Evolutionary conservation across 2,329 filamentous ascomycete genomes (phyloP).

Genomic region (Fusarium brevicatenulatum): DNA sequence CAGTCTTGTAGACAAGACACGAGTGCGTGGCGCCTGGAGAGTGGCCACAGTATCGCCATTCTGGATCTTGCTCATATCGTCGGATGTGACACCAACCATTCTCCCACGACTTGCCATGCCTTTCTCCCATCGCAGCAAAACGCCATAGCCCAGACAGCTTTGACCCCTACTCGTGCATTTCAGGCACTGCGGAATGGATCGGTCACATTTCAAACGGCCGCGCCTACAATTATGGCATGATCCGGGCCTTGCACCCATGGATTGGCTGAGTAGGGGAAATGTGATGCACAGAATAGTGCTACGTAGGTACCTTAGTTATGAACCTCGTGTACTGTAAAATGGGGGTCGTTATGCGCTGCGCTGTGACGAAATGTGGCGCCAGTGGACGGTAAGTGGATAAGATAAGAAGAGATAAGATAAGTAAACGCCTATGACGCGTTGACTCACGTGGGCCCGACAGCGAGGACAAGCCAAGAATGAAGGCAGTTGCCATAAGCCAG

Average conservation of each 20-base stretch:
- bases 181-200: neutral
- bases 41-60: rapidly evolving
- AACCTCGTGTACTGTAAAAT: neutral
- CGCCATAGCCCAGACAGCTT: neutral
- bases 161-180: neutral
- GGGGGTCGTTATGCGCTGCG: neutral
- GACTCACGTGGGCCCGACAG: neutral
- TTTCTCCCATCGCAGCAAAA: neutral
- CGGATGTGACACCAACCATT: neutral
- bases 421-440: neutral
- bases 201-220: neutral
- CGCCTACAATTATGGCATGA: neutral
- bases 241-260: neutral
- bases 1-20: rapidly evolving
- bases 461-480: neutral
- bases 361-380: neutral
- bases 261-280: rapidly evolving
- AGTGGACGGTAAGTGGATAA: neutral
- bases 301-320: too few species aligned
- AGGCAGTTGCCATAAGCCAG: neutral
- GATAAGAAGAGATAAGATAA: neutral
- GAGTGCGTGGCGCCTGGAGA: rapidly evolving
- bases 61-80: neutral
- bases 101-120: neutral
- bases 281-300: neutral